phyloP scores from a whole-genome alignment of 192 early-diverging fungal genomes.

The Nowakowskiella sp. region DNA sequence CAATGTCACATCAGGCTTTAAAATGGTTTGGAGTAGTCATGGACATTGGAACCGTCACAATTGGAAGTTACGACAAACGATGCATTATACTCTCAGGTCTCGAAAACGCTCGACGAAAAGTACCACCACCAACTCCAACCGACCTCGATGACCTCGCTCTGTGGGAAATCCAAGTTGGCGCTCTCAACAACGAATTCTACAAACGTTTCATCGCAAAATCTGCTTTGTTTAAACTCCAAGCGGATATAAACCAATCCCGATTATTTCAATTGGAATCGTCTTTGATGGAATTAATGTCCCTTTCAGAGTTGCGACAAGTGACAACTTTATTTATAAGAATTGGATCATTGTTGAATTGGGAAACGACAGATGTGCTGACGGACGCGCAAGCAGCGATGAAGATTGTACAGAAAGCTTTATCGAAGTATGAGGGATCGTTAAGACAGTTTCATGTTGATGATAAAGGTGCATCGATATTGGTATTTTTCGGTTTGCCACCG shows the following conservation, averaged over 20 bases:
- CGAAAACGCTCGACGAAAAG: slow-evolving; percentile 20
- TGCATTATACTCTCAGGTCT: slow-evolving; percentile 34
- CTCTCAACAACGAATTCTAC: slow-evolving; percentile 33
- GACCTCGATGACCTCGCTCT: slow-evolving; percentile 16
- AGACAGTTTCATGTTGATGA: slow-evolving; percentile 50
- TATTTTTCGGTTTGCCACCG: slow-evolving; percentile 46
- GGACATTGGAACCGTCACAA: slow-evolving; percentile 26
- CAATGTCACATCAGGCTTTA: slow-evolving; percentile 44
- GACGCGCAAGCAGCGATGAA: slow-evolving; percentile 37
- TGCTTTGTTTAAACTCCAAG: slow-evolving; percentile 43
- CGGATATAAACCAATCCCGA: slow-evolving; percentile 40
- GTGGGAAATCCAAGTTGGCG: slow-evolving; percentile 26
- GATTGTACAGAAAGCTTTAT: slow-evolving; percentile 32
- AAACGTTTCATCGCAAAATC: slow-evolving; percentile 40
- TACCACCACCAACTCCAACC: slow-evolving; percentile 13
- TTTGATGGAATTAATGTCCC: slow-evolving; percentile 28
- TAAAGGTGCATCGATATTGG: slow-evolving; percentile 42
- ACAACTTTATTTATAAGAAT: slow-evolving; percentile 46
- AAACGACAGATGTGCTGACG: slow-evolving; percentile 19
- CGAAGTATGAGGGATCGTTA: slow-evolving; percentile 33
- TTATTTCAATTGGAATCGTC: slow-evolving; percentile 31
- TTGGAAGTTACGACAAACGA: slow-evolving; percentile 41
- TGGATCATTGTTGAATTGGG: slow-evolving; percentile 28
- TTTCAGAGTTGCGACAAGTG: slow-evolving; percentile 42
- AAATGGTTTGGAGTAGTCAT: slow-evolving; percentile 25